Base-by-base conservation (phyloP, 148 eudicot species). In the Amaranthus cruentus region DNA sequence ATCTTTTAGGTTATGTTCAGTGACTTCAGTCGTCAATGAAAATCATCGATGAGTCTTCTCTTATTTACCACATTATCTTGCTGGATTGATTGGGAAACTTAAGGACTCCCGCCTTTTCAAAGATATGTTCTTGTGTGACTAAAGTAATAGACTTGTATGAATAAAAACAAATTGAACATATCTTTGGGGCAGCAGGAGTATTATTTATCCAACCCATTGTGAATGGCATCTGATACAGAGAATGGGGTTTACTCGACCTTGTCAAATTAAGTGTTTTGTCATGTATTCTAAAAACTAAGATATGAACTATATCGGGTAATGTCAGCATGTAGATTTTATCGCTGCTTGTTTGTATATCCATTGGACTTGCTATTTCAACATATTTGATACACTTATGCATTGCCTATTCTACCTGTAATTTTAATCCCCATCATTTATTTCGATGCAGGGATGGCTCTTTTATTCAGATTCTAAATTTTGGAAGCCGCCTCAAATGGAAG, bases 401-500 rank as follows among this genome's bases (percentile, higher is more conserved):
- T 48, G 6, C 57, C 18, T 71, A 60, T 57, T 78, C 28, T 61
- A 3, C 51, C 62, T 5, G 55, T 68, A 7, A 38, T 72, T 68
- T 42, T 66, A 47, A 56, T 69, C 75, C 54, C 49, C 71, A 68
- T 61, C 62, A 21, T 54, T 71, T 64, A 7, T 21, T 55, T 44
- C 28, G 63, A 70, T 85, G 83, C 88, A 96, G 99, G 99, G 99
- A 66, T 96, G 99, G 99, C 88, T 96, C 56, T 96, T 96, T 78
- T 96, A 87, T 80, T 83, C 99, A 56, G 96, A 87, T 60, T 90
- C 97, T 43, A 72, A 86, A 70, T 96, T 90, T 76, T 96, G 99
- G 99, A 90, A 96, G 83, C 96, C 96, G 43, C 92, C 90, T 75
- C 99, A 96, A 82, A 96, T 86, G 92, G 72, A 96, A 86, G 99